Percentiles rank a stretch among this genome's conserved stretches.
phyloP scores from a whole-genome alignment of 768 basidiomycete genomes.

The Arthromyces matolae region DNA sequence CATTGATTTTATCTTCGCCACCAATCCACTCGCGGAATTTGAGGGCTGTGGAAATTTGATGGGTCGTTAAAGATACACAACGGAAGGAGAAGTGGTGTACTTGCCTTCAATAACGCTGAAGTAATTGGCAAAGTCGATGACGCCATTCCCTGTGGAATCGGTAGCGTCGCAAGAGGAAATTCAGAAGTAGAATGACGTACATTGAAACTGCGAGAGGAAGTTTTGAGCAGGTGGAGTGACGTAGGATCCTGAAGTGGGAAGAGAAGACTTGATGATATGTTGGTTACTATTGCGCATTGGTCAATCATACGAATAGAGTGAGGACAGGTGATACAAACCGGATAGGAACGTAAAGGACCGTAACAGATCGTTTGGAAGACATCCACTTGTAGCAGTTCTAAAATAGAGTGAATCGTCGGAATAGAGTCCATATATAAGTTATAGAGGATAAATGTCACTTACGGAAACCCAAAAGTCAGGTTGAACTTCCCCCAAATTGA shows the following conservation, averaged over 20 bases:
- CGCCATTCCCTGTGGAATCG: not conserved
- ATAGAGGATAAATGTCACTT: not conserved
- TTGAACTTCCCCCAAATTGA: not conserved
- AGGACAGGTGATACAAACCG: not conserved
- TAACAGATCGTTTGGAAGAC: not conserved
- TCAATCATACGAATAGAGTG: not conserved
- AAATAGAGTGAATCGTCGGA: not conserved
- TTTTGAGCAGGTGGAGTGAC: not conserved
- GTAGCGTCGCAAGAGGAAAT: not conserved
- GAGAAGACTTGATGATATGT: not conserved
- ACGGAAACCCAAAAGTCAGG: conserved; percentile 5
- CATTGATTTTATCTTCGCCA: not conserved
- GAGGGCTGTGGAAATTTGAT: not conserved
- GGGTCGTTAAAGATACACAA: not conserved
- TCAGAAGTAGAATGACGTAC: not conserved
- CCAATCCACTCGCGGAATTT: not conserved
- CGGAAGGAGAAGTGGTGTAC: not conserved
- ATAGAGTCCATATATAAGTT: not conserved
- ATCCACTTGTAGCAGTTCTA: conserved; percentile 3
- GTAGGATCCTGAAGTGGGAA: conserved; percentile 2
- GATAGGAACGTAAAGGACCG: not conserved
- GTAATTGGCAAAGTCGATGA: conserved; percentile 1
- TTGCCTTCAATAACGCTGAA: not conserved
- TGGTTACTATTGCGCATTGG: not conserved
- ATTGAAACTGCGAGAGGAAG: conserved; percentile 1